These are phyloP conservation scores for Pseudogymnoascus sp. DNA, from an alignment of 2,329 filamentous ascomycete species.

Conservation along the genomic window DNA sequence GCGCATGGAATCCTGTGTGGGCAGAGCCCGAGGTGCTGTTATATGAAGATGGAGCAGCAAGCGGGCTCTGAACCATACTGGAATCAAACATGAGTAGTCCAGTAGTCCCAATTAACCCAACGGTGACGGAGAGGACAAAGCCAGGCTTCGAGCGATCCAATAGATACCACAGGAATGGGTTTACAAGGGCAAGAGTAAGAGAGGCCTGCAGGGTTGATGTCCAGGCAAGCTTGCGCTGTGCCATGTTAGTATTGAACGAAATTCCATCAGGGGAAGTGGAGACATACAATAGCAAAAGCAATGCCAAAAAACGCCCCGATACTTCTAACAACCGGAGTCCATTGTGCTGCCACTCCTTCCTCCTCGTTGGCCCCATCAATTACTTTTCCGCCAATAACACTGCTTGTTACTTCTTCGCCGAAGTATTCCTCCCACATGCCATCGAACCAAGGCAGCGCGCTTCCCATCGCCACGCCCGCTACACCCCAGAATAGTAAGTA, in stretches of 20 bases:
- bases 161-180: slow-evolving; percentile 92
- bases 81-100: slow-evolving; percentile 70
- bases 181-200: slow-evolving; percentile 78
- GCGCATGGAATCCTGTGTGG: slow-evolving; percentile 36
- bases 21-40: slow-evolving; percentile 13
- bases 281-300: slow-evolving; percentile 73
- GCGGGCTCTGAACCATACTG: slow-evolving; percentile 53
- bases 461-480: slow-evolving; percentile 70
- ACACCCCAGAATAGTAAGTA: slow-evolving; percentile 79
- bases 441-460: slow-evolving; percentile 79
- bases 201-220: slow-evolving; percentile 91
- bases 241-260: slow-evolving; percentile 17
- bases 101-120: slow-evolving; percentile 68
- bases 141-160: slow-evolving; percentile 85
- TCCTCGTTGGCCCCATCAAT: slow-evolving; percentile 15
- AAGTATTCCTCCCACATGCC: slow-evolving; percentile 55
- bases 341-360: slow-evolving; percentile 51
- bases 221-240: slow-evolving; percentile 82
- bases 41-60: slow-evolving; percentile 14
- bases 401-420: slow-evolving; percentile 16
- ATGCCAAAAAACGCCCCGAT: slow-evolving; percentile 67
- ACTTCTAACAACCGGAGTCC: slow-evolving; percentile 65
- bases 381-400: slow-evolving; percentile 25
- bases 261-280: not conserved
- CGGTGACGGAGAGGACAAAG: slow-evolving; percentile 67